Base-by-base conservation (phyloP, 257 asterid genomes). In the Datura wrightii region DNA sequence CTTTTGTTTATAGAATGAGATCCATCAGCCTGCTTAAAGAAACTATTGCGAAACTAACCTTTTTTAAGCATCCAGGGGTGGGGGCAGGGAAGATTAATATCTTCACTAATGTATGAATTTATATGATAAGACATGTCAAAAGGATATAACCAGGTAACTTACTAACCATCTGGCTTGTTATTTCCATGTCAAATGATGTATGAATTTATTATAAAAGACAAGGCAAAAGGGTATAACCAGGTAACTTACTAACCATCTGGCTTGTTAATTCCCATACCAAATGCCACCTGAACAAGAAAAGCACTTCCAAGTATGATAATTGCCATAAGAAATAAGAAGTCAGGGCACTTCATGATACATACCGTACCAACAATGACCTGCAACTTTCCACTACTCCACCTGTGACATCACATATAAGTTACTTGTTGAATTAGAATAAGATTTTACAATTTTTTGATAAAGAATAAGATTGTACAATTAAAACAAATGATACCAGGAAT, bases 301-400 rank as follows among this genome's bases (percentile, higher is more conserved):
- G 46, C 31, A 81, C 24, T 13, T 56, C 46, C 41, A 76, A 50
- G 19, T 50, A 50, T 50, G 82, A 50, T 76, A 15, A 50, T 24
- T 76, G 62, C 62, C 82, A 76, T 50, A 48, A 50, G 42, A 5
- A 69, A 52, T 39, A 59, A 82, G n/a, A 44, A 37, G 56, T 16
- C 52, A 5, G 8, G 79, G 36, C 36, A 72, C 48, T 15, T 83
- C 34, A 54, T 52, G 60, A 67, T 69, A 91, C 95, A 78, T 92
- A 96, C 99, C 85, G 99, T 97, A 87, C 98, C 98, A 89, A 97
- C 97, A 87, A 97, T 97, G 90, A 97, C 98, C 89, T 95, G 99
- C 83, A 97, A 89, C 85, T 93, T 91, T 80, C 98, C 94, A 83
- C 76, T 93, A 89, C 98, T 94, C 99, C 99, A 97, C 92, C 99